A percentile compares a stretch with the other conserved stretches of the same genome.
Conservation (phyloP, 345 rosid species). For the Linum lewisii region DNA sequence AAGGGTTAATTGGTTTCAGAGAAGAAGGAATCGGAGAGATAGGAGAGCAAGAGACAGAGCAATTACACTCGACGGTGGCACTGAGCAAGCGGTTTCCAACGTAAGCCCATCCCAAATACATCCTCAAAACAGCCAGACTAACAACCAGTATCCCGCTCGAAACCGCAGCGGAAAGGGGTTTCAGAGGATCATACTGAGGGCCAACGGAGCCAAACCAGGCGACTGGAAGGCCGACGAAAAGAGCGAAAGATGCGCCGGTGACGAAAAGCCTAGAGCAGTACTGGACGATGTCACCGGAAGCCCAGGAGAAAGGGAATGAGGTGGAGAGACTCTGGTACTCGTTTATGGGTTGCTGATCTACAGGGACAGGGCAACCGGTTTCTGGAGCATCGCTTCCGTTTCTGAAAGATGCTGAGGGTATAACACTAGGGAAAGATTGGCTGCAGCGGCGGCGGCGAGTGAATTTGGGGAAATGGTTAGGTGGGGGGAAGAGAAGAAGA, state of each 20-base stretch:
- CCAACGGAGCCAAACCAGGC: slow-evolving; percentile 74
- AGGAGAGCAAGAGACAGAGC: too few relatives aligned
- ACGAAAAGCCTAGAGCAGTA: slow-evolving; percentile 51
- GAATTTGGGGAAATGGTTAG: slow-evolving; percentile 10
- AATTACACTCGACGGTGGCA: slow-evolving; percentile 84
- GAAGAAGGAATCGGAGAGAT: background rate
- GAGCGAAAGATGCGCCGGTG: slow-evolving; percentile 62
- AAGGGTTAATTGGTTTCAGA: background rate
- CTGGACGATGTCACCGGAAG: slow-evolving; percentile 44
- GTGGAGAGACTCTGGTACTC: slow-evolving; percentile 74
- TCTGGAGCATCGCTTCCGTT: slow-evolving; percentile 50
- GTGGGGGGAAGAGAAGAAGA: background rate
- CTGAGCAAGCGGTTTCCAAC: slow-evolving; percentile 93
- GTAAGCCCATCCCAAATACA: slow-evolving; percentile 98
- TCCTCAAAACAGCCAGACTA: slow-evolving; percentile 78
- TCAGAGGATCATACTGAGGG: slow-evolving; percentile 53
- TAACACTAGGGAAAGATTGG: background rate
- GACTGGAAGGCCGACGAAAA: slow-evolving; percentile 68
- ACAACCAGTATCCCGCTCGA: slow-evolving; percentile 75
- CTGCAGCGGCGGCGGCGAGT: background rate
- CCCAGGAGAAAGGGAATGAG: slow-evolving; percentile 85
- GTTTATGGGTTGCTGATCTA: slow-evolving; percentile 75
- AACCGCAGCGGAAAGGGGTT: slow-evolving; percentile 40
- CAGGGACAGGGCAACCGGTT: slow-evolving; percentile 77
- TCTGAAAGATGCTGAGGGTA: slow-evolving; percentile 23